These are phyloP conservation scores for Penicillium hesseltinei DNA, from an alignment of 2,329 filamentous ascomycete species.

Conservation along the genomic window DNA sequence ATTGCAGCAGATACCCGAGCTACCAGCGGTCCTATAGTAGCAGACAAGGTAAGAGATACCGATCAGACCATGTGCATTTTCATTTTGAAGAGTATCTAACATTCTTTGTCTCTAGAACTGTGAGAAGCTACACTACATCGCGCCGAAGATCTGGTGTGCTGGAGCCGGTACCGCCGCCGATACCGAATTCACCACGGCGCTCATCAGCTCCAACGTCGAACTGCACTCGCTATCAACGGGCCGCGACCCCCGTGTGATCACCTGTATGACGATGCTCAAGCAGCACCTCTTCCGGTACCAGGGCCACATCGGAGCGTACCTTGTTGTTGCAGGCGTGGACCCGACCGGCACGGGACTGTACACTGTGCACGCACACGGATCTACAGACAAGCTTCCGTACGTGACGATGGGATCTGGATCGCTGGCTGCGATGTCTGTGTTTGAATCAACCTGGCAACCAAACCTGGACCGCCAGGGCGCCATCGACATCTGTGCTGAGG, in stretches of 20 bases:
- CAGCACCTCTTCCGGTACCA: constrained; percentile 99
- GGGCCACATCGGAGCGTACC: constrained; percentile 94
- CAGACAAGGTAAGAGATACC: constrained; percentile 72
- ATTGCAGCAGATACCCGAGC: constrained; percentile 98
- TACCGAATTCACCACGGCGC: constrained; percentile 97
- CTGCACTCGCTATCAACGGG: constrained; percentile 94
- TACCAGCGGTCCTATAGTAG: constrained; percentile 95
- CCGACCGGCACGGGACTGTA: constrained; percentile 93
- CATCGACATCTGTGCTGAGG: constrained; percentile 77
- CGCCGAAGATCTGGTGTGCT: constrained; percentile 98
- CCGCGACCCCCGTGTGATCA: constrained; percentile 94
- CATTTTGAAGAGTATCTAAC: constrained; percentile 3
- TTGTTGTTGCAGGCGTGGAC: constrained; percentile 94
- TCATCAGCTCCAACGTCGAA: constrained; percentile 98
- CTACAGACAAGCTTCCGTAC: constrained; percentile 97
- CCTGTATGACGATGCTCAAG: constrained; percentile 99
- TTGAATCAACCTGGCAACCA: constrained; percentile 92
- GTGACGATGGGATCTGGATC: constrained; percentile 98
- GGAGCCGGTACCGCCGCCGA: constrained; percentile 96
- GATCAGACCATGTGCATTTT: background rate
- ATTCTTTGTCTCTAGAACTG: constrained; percentile 66
- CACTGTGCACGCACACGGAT: constrained; percentile 97
- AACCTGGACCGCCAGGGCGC: constrained; percentile 74
- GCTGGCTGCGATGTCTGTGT: constrained; percentile 94
- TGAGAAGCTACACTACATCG: constrained; percentile 99